phyloP scores from a whole-genome alignment of 2,329 filamentous ascomycete species.

The Alternaria sp. region DNA sequence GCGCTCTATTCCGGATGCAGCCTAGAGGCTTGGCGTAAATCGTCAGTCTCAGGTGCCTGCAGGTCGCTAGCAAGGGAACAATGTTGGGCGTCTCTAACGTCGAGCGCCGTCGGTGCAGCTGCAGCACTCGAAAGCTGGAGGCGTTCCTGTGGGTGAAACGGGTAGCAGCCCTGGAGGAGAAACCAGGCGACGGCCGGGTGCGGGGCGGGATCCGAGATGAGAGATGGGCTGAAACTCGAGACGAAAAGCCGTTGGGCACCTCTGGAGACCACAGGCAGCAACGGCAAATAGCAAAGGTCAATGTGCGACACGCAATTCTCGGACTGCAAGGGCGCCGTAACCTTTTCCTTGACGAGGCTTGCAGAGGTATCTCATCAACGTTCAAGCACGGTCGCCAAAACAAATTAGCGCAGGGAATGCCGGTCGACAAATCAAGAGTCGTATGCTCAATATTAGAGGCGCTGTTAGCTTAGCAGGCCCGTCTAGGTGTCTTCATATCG shows the following conservation, averaged over 20 bases:
- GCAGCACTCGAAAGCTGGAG: slow-evolving; percentile 10
- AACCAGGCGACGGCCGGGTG: slow-evolving; percentile 7
- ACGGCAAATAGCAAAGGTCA: not conserved
- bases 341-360: slow-evolving; percentile 9
- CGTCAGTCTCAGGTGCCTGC: slow-evolving; percentile 17
- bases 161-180: slow-evolving; percentile 2
- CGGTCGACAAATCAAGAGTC: slow-evolving; percentile 13
- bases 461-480: slow-evolving; percentile 7
- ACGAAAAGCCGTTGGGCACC: not conserved
- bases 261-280: not conserved
- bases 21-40: slow-evolving; percentile 29
- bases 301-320: not conserved
- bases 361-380: not conserved
- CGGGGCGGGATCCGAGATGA: slow-evolving; percentile 7
- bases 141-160: not conserved
- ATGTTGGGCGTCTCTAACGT: slow-evolving; percentile 16
- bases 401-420: slow-evolving; percentile 13
- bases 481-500: slow-evolving; percentile 8
- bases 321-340: slow-evolving; percentile 4
- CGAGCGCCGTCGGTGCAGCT: not conserved
- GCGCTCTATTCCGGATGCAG: slow-evolving; percentile 26
- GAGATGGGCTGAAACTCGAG: slow-evolving; percentile 11
- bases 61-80: slow-evolving; percentile 10
- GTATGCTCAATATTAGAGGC: not conserved
- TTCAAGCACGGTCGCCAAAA: slow-evolving; percentile 15